Evolutionary conservation across 2,329 filamentous ascomycete genomes (phyloP).

Genomic region (Botrytis sinoallii): DNA sequence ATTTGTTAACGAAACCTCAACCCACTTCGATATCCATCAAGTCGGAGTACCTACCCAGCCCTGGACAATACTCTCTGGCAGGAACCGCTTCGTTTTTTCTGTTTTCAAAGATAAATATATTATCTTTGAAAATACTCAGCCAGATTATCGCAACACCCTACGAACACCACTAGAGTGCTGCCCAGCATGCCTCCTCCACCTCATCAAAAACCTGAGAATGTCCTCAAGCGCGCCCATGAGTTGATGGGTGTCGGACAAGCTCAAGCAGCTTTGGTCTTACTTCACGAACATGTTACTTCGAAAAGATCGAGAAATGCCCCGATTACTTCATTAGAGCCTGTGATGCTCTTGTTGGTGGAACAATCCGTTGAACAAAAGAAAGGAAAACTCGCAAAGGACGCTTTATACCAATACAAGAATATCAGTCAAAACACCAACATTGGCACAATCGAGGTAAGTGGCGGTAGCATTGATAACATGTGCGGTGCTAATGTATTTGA

Average conservation of each 20-base stretch:
- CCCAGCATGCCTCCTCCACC: constrained; percentile 69
- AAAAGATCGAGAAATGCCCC: constrained; percentile 97
- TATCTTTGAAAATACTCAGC: constrained; percentile 11
- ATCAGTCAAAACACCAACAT: constrained; percentile 99
- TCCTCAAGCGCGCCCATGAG: constrained; percentile 96
- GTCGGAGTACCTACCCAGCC: constrained; percentile 3
- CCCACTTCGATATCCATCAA: constrained; percentile 16
- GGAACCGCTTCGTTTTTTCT: not conserved
- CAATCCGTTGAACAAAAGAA: constrained; percentile 96
- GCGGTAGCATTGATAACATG: not conserved
- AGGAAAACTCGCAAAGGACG: constrained; percentile 97
- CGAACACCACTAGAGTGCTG: constrained; percentile 23
- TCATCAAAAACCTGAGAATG: constrained; percentile 99
- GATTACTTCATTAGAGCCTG: constrained; percentile 92
- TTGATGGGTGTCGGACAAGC: constrained; percentile 96
- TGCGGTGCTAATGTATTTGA: constrained; percentile 13
- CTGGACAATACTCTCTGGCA: constrained; percentile 3
- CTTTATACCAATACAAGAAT: constrained; percentile 99
- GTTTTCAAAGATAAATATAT: constrained; percentile 15
- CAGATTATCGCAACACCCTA: not conserved
- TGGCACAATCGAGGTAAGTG: constrained; percentile 83
- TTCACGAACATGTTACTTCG: constrained; percentile 98
- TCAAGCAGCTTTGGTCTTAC: constrained; percentile 84
- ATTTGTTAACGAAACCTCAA: constrained; percentile 6
- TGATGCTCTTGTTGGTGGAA: constrained; percentile 97